A percentile compares a stretch with the other conserved stretches of the same genome.
Evolutionary conservation across 2,329 filamentous ascomycete species (phyloP).

Genomic region (Claviceps sp.): DNA sequence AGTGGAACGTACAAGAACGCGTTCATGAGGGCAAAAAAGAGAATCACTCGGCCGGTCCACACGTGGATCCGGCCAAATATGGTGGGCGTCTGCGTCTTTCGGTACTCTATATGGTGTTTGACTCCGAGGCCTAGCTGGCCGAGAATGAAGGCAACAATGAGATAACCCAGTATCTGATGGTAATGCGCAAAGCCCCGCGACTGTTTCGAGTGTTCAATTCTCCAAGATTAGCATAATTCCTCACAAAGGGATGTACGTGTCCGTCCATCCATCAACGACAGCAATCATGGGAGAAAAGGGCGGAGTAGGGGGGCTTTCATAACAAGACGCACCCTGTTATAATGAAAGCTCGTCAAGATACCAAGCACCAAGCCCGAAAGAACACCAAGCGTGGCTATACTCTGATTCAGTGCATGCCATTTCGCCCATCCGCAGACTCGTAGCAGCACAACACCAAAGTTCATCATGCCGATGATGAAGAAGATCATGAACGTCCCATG

Average conservation of each 20-base stretch:
- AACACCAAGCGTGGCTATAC: slow-evolving; percentile 32
- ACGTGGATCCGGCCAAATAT: slow-evolving; percentile 40
- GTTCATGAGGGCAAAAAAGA: slow-evolving; percentile 41
- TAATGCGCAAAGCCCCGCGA: slow-evolving; percentile 36
- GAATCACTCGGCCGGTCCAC: slow-evolving; percentile 41
- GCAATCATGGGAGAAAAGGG: not conserved
- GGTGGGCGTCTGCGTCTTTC: slow-evolving; percentile 33
- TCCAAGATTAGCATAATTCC: not conserved
- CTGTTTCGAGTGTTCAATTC: slow-evolving; percentile 16
- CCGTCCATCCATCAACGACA: not conserved
- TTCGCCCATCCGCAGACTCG: slow-evolving; percentile 36
- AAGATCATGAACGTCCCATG: slow-evolving; percentile 42
- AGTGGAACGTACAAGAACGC: slow-evolving; percentile 37
- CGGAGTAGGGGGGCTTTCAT: not conserved
- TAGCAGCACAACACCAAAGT: slow-evolving; percentile 40
- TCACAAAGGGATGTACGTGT: not conserved
- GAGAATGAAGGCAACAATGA: slow-evolving; percentile 38
- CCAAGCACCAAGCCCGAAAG: slow-evolving; percentile 38
- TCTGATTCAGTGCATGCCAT: slow-evolving; percentile 42
- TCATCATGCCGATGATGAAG: slow-evolving; percentile 40
- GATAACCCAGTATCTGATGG: slow-evolving; percentile 46
- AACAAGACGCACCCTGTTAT: slow-evolving; percentile 34
- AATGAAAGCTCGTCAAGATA: slow-evolving; percentile 36
- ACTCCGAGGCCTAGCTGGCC: slow-evolving; percentile 40
- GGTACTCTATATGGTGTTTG: slow-evolving; percentile 40